phyloP scores from a whole-genome alignment of 305 asterid species.

The Fraxinus xanthoxyloides region DNA sequence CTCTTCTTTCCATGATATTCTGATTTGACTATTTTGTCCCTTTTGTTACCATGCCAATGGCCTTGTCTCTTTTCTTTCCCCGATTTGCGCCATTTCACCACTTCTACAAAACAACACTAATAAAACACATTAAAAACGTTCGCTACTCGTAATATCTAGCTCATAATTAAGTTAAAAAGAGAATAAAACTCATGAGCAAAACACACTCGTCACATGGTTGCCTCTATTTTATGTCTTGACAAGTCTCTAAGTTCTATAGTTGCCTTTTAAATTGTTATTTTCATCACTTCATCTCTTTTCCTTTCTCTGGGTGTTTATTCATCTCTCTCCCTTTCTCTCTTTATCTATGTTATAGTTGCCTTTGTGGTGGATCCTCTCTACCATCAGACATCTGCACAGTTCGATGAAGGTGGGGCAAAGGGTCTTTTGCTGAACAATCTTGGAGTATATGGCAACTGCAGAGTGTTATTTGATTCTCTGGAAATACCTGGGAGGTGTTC shows the following conservation, averaged over 20 bases:
- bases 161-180: too few relatives aligned
- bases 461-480: slow-evolving; percentile 84
- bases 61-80: too few relatives aligned
- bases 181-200: too few relatives aligned
- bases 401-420: slow-evolving; percentile 99
- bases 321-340: background rate
- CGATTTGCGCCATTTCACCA: too few relatives aligned
- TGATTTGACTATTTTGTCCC: too few relatives aligned
- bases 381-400: slow-evolving; percentile 98
- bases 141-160: too few relatives aligned
- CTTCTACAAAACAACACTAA: too few relatives aligned
- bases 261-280: slow-evolving; percentile 34
- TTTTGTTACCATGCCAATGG: too few relatives aligned
- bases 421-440: slow-evolving; percentile 93
- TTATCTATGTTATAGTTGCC: slow-evolving; percentile 44
- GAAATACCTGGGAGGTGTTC: slow-evolving; percentile 86
- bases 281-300: background rate
- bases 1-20: too few relatives aligned
- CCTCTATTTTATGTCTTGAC: background rate
- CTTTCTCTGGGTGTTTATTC: background rate
- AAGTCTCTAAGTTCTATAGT: slow-evolving; percentile 17
- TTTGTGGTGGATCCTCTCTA: slow-evolving; percentile 97
- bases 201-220: background rate
- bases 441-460: slow-evolving; percentile 88
- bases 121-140: too few relatives aligned